A percentile compares a stretch with the other conserved stretches of the same genome.
Conservation (phyloP, 495 filamentous ascomycete genomes). For the Tirmania nivea region DNA sequence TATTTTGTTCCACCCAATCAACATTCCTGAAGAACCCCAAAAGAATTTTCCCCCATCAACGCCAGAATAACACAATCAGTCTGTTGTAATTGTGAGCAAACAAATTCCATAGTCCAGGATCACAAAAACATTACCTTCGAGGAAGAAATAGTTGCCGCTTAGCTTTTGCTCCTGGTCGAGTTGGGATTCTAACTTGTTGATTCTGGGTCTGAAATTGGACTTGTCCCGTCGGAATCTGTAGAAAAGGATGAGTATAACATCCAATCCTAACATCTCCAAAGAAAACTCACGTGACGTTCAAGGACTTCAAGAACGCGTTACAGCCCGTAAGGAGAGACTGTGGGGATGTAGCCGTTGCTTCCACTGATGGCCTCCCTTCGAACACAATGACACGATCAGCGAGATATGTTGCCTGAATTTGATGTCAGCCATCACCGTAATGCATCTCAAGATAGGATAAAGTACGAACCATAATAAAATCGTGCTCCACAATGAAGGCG, state of each 20-base stretch:
- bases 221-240: conserved; percentile 72
- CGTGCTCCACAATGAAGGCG: conserved; percentile 97
- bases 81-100: not conserved
- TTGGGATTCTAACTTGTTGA: conserved; percentile 93
- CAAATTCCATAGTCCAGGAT: no score
- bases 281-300: conserved; percentile 50
- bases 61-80: not conserved
- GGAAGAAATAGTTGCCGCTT: conserved; percentile 86
- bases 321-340: conserved; percentile 88
- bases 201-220: conserved; percentile 83
- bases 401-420: conserved; percentile 52
- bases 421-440: not conserved
- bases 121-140: conserved; percentile 45
- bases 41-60: not conserved
- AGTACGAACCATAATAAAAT: conserved; percentile 72
- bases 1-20: not conserved
- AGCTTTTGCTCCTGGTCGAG: conserved; percentile 95
- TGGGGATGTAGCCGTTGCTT: conserved; percentile 69
- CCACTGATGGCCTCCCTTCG: conserved; percentile 72
- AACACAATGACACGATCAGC: conserved; percentile 98
- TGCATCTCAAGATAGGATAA: not conserved
- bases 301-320: conserved; percentile 84
- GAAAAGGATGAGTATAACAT: not conserved
- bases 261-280: not conserved
- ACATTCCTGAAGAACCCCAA: not conserved